Conservation (phyloP, 1,284 basidiomycete genomes). For the Mycena citricolor region DNA sequence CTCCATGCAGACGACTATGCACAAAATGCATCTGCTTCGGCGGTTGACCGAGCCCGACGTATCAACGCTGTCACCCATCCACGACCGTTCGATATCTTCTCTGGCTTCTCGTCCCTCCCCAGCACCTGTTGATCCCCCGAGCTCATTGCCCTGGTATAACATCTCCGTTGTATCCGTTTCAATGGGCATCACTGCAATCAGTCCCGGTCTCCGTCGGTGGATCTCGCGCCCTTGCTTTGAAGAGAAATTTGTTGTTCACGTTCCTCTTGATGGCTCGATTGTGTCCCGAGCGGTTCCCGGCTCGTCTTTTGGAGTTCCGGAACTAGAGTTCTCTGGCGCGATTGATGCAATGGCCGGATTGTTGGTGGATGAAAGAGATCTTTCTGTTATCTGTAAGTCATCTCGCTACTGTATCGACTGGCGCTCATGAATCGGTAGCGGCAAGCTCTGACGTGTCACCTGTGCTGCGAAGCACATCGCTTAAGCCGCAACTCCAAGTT, state of each 20-base stretch:
- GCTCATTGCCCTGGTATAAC: constrained; percentile 39
- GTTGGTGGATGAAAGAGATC: no score
- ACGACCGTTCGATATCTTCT: constrained; percentile 49
- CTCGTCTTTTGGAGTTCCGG: constrained; percentile 61
- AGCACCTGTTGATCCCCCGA: constrained; percentile 27
- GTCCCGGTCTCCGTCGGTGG: constrained; percentile 65
- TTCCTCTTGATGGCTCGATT: constrained; percentile 41
- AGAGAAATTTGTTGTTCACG: constrained; percentile 60
- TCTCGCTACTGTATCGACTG: constrained; percentile 19
- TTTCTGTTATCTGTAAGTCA: no score
- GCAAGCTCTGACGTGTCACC: background rate
- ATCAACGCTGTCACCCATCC: constrained; percentile 38
- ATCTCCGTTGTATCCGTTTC: constrained; percentile 46
- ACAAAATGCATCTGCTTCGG: constrained; percentile 50
- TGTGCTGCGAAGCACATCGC: background rate
- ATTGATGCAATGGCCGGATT: constrained; percentile 59
- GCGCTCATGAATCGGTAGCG: background rate
- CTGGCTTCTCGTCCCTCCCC: constrained; percentile 42
- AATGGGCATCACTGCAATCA: constrained; percentile 42
- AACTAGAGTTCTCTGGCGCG: constrained; percentile 66
- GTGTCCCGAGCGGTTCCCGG: constrained; percentile 44
- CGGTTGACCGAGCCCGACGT: constrained; percentile 39
- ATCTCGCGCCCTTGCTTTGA: constrained; percentile 72
- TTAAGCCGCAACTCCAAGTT: no score
- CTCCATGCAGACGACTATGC: constrained; percentile 46